Evolutionary conservation across 352 stramenopile genomes (phyloP), one percentile per base, ranked within the genome.

Genomic region (Phytophthora parvispora): DNA sequence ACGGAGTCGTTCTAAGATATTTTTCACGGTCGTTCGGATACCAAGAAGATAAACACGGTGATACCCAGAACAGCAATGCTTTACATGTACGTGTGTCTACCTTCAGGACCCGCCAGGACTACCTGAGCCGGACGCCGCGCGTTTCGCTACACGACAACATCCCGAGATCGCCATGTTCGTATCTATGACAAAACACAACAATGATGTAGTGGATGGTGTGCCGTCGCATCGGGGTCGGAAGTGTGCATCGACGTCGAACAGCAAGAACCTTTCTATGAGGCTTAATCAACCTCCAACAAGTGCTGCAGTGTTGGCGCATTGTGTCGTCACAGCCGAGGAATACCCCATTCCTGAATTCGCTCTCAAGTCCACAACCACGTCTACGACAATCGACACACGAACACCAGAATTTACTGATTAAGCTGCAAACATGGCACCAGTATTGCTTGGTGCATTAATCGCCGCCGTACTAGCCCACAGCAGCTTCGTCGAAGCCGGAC

Each of bases 61-160:
- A n/a, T n/a, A n/a, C n/a, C n/a, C n/a, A n/a, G n/a, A n/a, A n/a
- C n/a, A n/a, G n/a, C n/a, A n/a, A n/a, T n/a, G n/a, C n/a, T n/a
- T n/a, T n/a, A n/a, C n/a, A n/a, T n/a, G n/a, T n/a, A n/a, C n/a
- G n/a, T n/a, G n/a, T n/a, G n/a, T n/a, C n/a, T n/a, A n/a, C n/a
- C n/a, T n/a, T n/a, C n/a, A n/a, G n/a, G n/a, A n/a, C n/a, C n/a
- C n/a, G n/a, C n/a, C n/a, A n/a, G n/a, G n/a, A n/a, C n/a, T n/a
- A n/a, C 10, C 31, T 22, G 22, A 32, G 22, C 43, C 22, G 22
- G 38, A 45, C 13, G 38, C 38, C 16, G 38, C 38, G 38, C 38
- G 38, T 45, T 45, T 45, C 38, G 38, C 38, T 45, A 45, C 38
- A 45, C 38, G 38, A 45, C 13, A 45, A 45, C 38, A 45, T 45